Base-by-base conservation (phyloP, 2,329 filamentous ascomycete species). In the Penicillium sp. region DNA sequence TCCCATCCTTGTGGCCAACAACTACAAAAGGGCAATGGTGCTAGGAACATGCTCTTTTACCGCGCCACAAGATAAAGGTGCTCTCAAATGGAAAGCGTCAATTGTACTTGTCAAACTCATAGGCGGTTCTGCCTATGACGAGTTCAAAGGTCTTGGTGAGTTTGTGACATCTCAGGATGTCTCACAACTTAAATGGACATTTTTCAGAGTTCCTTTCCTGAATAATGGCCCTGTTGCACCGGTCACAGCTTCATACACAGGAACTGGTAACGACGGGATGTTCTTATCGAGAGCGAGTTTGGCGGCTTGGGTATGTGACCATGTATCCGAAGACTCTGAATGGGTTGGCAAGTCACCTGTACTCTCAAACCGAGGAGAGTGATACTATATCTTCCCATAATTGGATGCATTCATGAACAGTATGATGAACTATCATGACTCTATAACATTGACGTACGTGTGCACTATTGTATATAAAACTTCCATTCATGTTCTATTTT, bases 1-100 rank as follows among this genome's bases (percentile, higher is more conserved):
- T n/a, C 46, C 46, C 19, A 48, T 48, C 7, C 39, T 48, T 4
- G 36, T 48, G 35, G 46, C 35, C 23, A 48, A 48, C 26, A 7
- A 48, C 26, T 48, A 48, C 36, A 48, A 48, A 19, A 29, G 46
- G n/a, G 46, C 46, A 29, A 48, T 41, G 46, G 46, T 48, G 16
- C 46, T 48, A 7, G 46, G 46, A n/a, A 48, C 46, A n/a, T 48
- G 46, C 16, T 48, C 46, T 11, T 48, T 18, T 8, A 23, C 36
- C 26, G 35, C 46, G 30, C 36, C 46, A 30, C 35, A 41, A 14
- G 46, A 48, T 23, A 32, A 40, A 32, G 46, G 46, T 10, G 26
- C 26, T 30, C n/a, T 48, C 8, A 48, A 48, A 35, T 48, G 46
- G 46, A 48, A 48, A 18, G 16, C 23, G 26, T 48, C 23, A 10